A percentile compares a stretch with the other conserved stretches of the same genome.
These are phyloP conservation scores for Biancaea sappan DNA, from an alignment of 306 rosid species.

Conservation along the genomic window DNA sequence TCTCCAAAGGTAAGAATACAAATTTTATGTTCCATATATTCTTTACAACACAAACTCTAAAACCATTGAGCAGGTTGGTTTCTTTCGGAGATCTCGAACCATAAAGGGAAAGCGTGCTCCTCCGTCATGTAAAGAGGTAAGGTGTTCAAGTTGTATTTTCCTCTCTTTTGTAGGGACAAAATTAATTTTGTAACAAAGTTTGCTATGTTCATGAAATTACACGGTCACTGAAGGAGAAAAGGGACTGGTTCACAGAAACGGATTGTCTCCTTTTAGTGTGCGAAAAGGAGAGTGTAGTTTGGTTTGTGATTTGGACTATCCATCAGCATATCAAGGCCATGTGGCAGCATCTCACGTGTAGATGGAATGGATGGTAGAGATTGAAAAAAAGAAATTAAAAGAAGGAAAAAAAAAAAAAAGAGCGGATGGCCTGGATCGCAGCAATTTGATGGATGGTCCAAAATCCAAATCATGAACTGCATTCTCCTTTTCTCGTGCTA, in stretches of 20 bases:
- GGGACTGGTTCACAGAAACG: neutral
- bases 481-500: no score
- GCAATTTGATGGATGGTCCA: no score
- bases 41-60: conserved; percentile 37
- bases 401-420: no score
- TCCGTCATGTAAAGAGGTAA: conserved; percentile 83
- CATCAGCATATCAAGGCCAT: no score
- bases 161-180: neutral
- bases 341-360: no score
- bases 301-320: no score
- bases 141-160: conserved; percentile 3
- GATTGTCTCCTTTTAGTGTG: no score
- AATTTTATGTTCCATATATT: conserved; percentile 5
- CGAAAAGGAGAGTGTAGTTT: no score
- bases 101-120: conserved; percentile 86
- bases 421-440: no score
- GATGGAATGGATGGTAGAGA: no score
- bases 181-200: neutral
- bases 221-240: neutral
- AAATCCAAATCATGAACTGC: no score
- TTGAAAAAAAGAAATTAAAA: no score
- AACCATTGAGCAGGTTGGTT: conserved; percentile 76
- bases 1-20: conserved; percentile 71
- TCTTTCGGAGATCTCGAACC: conserved; percentile 76
- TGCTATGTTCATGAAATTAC: neutral